Base-by-base conservation (phyloP, 2,329 filamentous ascomycete species). In the Paraphaeosphaeria sporulosa region DNA sequence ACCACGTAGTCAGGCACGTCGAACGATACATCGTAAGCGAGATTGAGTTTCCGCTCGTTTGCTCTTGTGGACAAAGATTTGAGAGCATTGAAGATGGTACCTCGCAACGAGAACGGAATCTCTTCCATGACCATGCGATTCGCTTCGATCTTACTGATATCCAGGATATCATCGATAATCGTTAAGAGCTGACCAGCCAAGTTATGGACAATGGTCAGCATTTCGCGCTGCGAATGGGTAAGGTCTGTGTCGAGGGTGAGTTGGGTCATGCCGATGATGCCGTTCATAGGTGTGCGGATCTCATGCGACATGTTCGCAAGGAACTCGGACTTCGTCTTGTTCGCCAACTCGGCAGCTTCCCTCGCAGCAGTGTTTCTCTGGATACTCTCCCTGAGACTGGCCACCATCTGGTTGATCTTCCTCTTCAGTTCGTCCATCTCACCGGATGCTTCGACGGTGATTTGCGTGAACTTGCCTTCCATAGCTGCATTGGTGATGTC, bases 401-500 rank as follows among this genome's bases (percentile, higher is more conserved):
- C 95, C 55, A 98, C 94, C 95, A 99, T 99, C 82, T 96, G 92
- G 77, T 98, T 99, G 85, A 99, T 98, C 84, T 98, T 98, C 72
- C 94, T 89, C 81, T 99, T 99, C 70, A 99, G 85, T 78, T 98
- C 94, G 79, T 98, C 95, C 95, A 99, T 98, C 79, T 99, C 95
- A 65, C 95, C 95, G 13, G 94, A 97, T 21, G 95, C 95, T 78
- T 97, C 94, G 19, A 99, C 94, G 50, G 95, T 96, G 76, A 99
- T 88, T 76, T 97, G 96, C 25, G 93, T 96, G 78, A 98, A 55
- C 79, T 99, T 94, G 64, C 95, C 95, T 75, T 97, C 94, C 60
- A 94, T 97, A 30, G 95, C 95, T 40, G 95, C 89, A 77, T 97
- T 96, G n/a, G 94, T 97, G 71, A 99, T 98, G 76, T 98, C 94